These are phyloP conservation scores for Lepiota venenata DNA, from an alignment of 768 basidiomycete species.

Conservation along the genomic window DNA sequence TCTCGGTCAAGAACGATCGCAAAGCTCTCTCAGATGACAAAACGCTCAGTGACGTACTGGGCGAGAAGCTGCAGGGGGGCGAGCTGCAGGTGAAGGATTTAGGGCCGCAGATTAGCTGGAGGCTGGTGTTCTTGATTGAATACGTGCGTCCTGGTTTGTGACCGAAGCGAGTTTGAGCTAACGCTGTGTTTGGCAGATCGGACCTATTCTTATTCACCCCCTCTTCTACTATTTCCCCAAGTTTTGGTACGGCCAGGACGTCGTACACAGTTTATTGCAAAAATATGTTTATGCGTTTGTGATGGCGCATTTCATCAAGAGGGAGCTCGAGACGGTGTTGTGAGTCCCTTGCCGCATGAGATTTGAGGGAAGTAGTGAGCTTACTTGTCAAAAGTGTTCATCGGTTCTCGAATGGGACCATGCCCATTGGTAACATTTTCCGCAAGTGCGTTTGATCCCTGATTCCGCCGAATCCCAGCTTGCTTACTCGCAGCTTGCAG, in stretches of 20 bases:
- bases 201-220: conserved; percentile 89
- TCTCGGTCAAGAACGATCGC: conserved; percentile 60
- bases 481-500: conserved; percentile 35
- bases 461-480: not conserved
- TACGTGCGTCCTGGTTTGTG: conserved; percentile 59
- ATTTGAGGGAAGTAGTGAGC: not conserved
- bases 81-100: conserved; percentile 84
- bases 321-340: conserved; percentile 92
- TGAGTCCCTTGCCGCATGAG: conserved; percentile 29
- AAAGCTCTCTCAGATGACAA: conserved; percentile 62
- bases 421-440: conserved; percentile 84
- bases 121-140: conserved; percentile 88
- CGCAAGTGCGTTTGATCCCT: conserved; percentile 63
- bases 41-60: conserved; percentile 47
- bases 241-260: conserved; percentile 64
- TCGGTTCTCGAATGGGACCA: conserved; percentile 92
- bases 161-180: not conserved
- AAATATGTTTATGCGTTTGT: conserved; percentile 76
- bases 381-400: conserved; percentile 58
- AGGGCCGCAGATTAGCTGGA: conserved; percentile 87
- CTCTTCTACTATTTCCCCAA: conserved; percentile 71
- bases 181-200: conserved; percentile 46
- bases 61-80: conserved; percentile 54
- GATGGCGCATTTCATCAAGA: conserved; percentile 86
- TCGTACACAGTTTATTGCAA: conserved; percentile 76